Percentiles rank a stretch among this genome's conserved stretches.
phyloP scores from a whole-genome alignment of 768 basidiomycete genomes.

The Melanogaster broomeanus region DNA sequence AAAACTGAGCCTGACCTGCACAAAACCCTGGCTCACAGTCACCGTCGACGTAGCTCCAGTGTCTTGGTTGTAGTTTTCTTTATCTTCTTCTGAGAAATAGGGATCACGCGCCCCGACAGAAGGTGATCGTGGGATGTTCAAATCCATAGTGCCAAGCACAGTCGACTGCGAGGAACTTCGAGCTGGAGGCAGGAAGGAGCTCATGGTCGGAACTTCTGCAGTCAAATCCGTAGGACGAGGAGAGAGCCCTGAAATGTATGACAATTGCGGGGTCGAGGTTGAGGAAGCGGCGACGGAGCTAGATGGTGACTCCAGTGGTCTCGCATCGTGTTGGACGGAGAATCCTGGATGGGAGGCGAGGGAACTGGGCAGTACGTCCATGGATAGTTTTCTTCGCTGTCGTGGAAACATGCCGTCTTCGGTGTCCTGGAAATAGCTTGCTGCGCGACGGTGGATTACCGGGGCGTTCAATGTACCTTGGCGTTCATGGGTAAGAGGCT shows the following conservation, averaged over 20 bases:
- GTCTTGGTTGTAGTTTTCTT: constrained; percentile 9
- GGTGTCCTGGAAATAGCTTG: constrained; percentile 7
- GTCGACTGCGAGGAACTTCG: constrained; percentile 21
- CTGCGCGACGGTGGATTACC: constrained; percentile 23
- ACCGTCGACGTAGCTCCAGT: constrained; percentile 7
- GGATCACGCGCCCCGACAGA: constrained; percentile 16
- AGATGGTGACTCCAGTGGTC: constrained; percentile 19
- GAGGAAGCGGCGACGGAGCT: constrained; percentile 18
- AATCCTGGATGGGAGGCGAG: constrained; percentile 26
- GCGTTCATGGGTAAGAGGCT: constrained; percentile 25
- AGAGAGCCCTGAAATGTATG: constrained; percentile 13
- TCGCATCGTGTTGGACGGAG: constrained; percentile 11
- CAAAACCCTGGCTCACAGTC: constrained; percentile 30
- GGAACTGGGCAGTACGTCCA: constrained; percentile 22
- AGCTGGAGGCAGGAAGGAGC: constrained; percentile 12
- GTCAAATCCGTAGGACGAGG: constrained; percentile 2
- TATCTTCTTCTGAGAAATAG: constrained; percentile 11
- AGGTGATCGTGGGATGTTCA: constrained; percentile 23
- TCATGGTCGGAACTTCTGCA: constrained; percentile 19
- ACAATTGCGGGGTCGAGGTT: constrained; percentile 19
- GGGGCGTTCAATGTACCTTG: constrained; percentile 42
- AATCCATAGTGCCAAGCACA: constrained; percentile 27
- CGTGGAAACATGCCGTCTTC: constrained; percentile 29
- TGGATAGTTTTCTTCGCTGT: constrained; percentile 7
- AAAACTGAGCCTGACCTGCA: constrained; percentile 22